Percentiles rank a stretch among this genome's conserved stretches.
Evolutionary conservation across 371 early-diverging fungal genomes (phyloP).

Genomic region (Mucor lusitanicus): DNA sequence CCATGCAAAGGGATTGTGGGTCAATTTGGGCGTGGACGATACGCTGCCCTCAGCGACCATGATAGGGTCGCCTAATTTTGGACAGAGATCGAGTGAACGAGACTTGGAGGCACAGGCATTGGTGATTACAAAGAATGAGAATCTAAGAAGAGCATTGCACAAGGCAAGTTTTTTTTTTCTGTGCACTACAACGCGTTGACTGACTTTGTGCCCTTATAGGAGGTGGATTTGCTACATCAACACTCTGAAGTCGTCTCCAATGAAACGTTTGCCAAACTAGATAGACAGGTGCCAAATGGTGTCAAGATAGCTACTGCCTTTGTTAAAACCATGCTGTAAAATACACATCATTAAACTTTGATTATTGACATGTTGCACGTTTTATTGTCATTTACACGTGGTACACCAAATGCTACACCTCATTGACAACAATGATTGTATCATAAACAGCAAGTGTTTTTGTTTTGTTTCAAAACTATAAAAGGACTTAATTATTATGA

Average conservation of each 20-base stretch:
- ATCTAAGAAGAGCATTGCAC: slow-evolving; percentile 58
- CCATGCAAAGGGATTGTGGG: slow-evolving; percentile 85
- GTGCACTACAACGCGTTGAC: too few relatives aligned
- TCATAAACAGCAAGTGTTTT: too few relatives aligned
- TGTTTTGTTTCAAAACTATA: too few relatives aligned
- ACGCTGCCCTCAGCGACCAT: slow-evolving; percentile 66
- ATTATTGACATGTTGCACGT: neutral
- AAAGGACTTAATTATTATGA: too few relatives aligned
- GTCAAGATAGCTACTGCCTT: slow-evolving; percentile 49
- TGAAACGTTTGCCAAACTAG: slow-evolving; percentile 38
- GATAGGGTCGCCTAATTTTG: slow-evolving; percentile 94
- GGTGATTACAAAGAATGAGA: slow-evolving; percentile 63
- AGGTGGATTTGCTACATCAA: slow-evolving; percentile 43
- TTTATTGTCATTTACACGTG: too few relatives aligned
- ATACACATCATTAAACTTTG: neutral
- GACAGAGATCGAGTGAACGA: slow-evolving; percentile 83
- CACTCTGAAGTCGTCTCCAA: slow-evolving; percentile 40
- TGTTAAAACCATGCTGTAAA: slow-evolving; percentile 55
- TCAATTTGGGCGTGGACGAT: slow-evolving; percentile 35
- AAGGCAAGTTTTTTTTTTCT: slow-evolving; percentile 43
- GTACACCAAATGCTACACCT: too few relatives aligned
- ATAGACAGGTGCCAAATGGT: slow-evolving; percentile 49
- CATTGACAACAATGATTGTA: too few relatives aligned
- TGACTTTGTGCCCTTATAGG: slow-evolving; percentile 20
- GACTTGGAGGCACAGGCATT: slow-evolving; percentile 91